Base-by-base conservation (phyloP, 2,329 filamentous ascomycete species). In the Aspergillus niger region DNA sequence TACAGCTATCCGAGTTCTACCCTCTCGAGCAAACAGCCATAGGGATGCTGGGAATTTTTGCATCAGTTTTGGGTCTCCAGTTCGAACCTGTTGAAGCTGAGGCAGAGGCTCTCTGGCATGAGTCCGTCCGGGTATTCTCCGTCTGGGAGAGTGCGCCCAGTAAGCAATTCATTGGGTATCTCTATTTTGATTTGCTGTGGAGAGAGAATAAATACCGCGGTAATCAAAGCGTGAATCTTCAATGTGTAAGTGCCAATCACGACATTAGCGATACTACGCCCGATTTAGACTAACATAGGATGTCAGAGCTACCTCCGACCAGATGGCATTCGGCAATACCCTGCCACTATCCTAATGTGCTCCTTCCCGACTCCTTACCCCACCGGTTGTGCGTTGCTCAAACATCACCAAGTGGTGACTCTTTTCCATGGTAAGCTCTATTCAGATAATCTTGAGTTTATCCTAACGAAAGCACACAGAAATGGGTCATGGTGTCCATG, bases 171-270 rank as follows among this genome's bases (percentile, higher is more conserved):
- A 3, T 32, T 28, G 47, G 47, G 0, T 50, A 50, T 11, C 47
- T 50, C n/a, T 50, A 50, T 6, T 50, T 50, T 2, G 47, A 50
- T 50, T 2, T 50, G 13, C 8, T 50, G 8, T 50, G 47, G 47
- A 30, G 47, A n/a, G 47, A 50, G n/a, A 50, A 50, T 26, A 50
- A 50, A 15, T 50, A 50, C 13, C 47, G 47, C 13, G 47, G 47
- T 28, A 50, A 50, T 15, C 47, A 50, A 17, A 50, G 47, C 2
- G 47, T 50, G 8, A 50, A 50, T 50, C 11, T 50, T 1, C 47
- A 50, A 50, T 50, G 47, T 11, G 47, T 50, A 32, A 10, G 24
- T 8, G 3, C 20, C 39, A 8, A 0, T 8, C 41, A 7, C 20
- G 1, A 8, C 1, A 3, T 44, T 8, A 13, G n/a, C 1, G 3